These are phyloP conservation scores for Gossypium ekmanianum DNA, from an alignment of 345 rosid genomes.

Conservation along the genomic window DNA sequence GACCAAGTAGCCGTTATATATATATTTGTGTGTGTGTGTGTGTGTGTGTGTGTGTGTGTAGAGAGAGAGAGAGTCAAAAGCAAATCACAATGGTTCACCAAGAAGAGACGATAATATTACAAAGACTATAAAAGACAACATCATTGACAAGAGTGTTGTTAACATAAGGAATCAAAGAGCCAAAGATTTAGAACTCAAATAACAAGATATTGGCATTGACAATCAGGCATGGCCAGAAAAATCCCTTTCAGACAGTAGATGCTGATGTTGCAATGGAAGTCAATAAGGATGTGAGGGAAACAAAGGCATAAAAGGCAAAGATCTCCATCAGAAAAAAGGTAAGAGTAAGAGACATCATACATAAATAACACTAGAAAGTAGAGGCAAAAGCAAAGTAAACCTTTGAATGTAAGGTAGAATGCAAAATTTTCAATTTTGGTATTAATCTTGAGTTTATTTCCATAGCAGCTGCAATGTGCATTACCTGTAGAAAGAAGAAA, in stretches of 20 bases:
- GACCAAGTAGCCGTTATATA: background rate
- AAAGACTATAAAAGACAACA: background rate
- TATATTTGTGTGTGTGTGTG: too few species aligned
- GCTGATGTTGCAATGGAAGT: background rate
- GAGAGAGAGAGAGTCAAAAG: background rate
- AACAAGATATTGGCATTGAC: conserved; percentile 1
- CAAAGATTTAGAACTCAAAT: background rate
- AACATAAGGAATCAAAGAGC: background rate
- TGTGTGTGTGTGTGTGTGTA: too few species aligned
- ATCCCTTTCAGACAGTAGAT: background rate
- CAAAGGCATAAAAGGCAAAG: background rate
- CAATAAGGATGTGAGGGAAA: background rate
- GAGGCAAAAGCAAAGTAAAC: conserved; percentile 34
- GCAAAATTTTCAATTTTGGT: conserved; percentile 70
- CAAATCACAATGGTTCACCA: background rate
- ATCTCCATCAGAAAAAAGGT: background rate
- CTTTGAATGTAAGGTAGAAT: conserved; percentile 67
- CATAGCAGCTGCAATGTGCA: conserved; percentile 95
- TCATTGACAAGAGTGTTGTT: background rate
- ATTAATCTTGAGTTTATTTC: conserved; percentile 83
- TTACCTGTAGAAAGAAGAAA: conserved; percentile 50
- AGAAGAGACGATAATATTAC: background rate
- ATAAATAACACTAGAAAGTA: background rate
- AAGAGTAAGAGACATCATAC: background rate
- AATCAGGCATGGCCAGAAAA: background rate